phyloP scores from a whole-genome alignment of 352 stramenopile species.

The Phytophthora pseudosyringae region DNA sequence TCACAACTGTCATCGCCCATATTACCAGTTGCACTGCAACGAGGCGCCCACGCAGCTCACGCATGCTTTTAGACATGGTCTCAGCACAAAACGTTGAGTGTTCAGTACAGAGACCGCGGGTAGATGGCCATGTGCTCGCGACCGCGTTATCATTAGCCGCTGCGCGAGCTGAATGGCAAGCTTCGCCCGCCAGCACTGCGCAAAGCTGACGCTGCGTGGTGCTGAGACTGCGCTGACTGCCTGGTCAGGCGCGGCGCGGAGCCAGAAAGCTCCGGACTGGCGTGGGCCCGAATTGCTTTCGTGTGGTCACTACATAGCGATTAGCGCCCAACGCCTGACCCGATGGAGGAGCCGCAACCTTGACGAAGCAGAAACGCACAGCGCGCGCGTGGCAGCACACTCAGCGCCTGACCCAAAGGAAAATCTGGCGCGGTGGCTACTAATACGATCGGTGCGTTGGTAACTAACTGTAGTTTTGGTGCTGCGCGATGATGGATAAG shows the following conservation, averaged over 20 bases:
- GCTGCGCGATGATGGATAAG: conserved; percentile 5
- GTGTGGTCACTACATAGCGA: conserved; percentile 11
- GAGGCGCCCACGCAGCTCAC: neutral
- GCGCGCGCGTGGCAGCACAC: neutral
- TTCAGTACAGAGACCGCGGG: no score
- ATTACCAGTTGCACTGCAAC: conserved; percentile 1
- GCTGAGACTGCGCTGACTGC: conserved; percentile 10
- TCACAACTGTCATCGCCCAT: conserved; percentile 1
- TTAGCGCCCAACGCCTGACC: conserved; percentile 19
- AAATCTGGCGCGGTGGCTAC: conserved; percentile 19
- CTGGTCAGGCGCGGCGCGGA: conserved; percentile 10
- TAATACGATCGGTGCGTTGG: conserved; percentile 1
- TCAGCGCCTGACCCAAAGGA: conserved; percentile 2
- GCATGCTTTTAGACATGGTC: neutral
- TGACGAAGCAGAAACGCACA: conserved; percentile 17
- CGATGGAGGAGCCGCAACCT: conserved; percentile 12
- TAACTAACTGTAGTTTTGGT: conserved; percentile 10
- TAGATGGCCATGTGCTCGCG: neutral
- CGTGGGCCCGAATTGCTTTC: conserved; percentile 9
- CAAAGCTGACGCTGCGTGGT: neutral
- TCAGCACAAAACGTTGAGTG: neutral
- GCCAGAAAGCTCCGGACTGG: conserved; percentile 18
- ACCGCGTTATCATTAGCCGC: neutral
- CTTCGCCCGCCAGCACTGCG: neutral
- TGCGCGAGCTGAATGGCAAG: neutral